These are phyloP conservation scores for Hypoxylon rickii DNA, from an alignment of 495 filamentous ascomycete genomes.

Conservation along the genomic window DNA sequence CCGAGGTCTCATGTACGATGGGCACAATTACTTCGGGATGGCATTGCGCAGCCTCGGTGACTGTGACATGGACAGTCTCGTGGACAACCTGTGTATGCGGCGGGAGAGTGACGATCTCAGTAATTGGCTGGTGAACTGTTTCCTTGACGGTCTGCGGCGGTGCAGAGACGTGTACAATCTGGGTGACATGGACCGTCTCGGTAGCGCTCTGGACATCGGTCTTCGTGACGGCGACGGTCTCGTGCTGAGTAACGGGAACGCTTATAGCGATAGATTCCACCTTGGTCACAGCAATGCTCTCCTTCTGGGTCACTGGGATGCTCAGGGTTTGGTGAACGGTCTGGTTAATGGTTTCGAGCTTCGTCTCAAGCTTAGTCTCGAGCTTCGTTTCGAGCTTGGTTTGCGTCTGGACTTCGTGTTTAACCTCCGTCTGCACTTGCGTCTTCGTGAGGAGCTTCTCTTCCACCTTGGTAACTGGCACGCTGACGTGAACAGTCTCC, in stretches of 20 bases:
- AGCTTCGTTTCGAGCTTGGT: slow-evolving; percentile 23
- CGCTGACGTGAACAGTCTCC: slow-evolving; percentile 25
- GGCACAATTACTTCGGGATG: slow-evolving; percentile 14
- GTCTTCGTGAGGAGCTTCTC: slow-evolving; percentile 29
- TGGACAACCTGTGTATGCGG: slow-evolving; percentile 4
- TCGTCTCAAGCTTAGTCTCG: slow-evolving; percentile 19
- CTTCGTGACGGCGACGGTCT: slow-evolving; percentile 15
- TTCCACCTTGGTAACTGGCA: slow-evolving; percentile 27
- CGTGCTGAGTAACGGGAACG: slow-evolving; percentile 6
- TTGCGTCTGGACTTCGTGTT: slow-evolving; percentile 16
- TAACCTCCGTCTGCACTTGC: slow-evolving; percentile 9
- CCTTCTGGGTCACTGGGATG: slow-evolving; percentile 20
- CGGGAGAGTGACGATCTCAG: slow-evolving; percentile 12
- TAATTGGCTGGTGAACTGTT: slow-evolving; percentile 16
- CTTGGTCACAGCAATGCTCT: slow-evolving; percentile 18
- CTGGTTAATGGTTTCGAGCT: slow-evolving; percentile 18
- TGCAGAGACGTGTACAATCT: slow-evolving; percentile 15
- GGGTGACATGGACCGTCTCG: slow-evolving; percentile 10
- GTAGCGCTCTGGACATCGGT: slow-evolving; percentile 18
- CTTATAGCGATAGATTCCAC: too few species aligned
- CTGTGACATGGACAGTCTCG: slow-evolving; percentile 19
- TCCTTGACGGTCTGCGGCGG: slow-evolving; percentile 20
- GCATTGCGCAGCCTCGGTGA: slow-evolving; percentile 12
- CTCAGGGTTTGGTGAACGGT: slow-evolving; percentile 17
- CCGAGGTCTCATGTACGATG: slow-evolving; percentile 10